Base-by-base conservation (phyloP, 192 early-diverging fungal genomes). In the Coemansia sp. region DNA sequence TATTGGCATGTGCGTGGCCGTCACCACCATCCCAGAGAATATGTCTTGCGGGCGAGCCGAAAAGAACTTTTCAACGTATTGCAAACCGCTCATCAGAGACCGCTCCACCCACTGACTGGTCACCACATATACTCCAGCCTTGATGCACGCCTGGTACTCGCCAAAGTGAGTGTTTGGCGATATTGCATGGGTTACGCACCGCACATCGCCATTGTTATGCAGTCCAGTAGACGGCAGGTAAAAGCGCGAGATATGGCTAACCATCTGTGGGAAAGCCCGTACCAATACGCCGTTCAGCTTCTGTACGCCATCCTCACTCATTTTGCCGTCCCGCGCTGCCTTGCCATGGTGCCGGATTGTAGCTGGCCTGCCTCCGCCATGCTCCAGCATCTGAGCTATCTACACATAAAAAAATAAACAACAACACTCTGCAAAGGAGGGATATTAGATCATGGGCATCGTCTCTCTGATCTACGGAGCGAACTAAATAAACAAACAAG, bases 11-110 rank as follows among this genome's bases (percentile, higher is more conserved):
- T 83, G 75, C 17, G 81, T 73, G 0, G 60, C 70, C 11, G 55
- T 37, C 35, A 83, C 73, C 14, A 83, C 73, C 81, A 83, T 83
- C 3, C 81, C 81, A 1, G 81, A 83, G 33, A 83, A 83, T 40
- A 83, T 74, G n/a, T 69, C 63, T 8, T 68, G 50, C 39, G 72
- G 43, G 9, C 58, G 62, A 0, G 81, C 44, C 42, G 81, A 83
- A 65, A 70, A 83, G 43, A 65, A 83, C 60, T 65, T 58, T 66
- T 83, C 81, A 2, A 72, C 64, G 38, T 78, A 78, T 63, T 60
- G 72, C 69, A 69, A 69, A 14, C 81, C 81, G 5, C 23, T 53
- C 42, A 21, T 39, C 43, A 60, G 28, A 21, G 63, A 77, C 46
- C 70, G 81, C 32, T 78, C 72, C n/a, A 75, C 81, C 81, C 81